Percentiles rank a stretch among this genome's conserved stretches.
Conservation (phyloP, 2,329 filamentous ascomycete species). For the Fusarium clavum region DNA sequence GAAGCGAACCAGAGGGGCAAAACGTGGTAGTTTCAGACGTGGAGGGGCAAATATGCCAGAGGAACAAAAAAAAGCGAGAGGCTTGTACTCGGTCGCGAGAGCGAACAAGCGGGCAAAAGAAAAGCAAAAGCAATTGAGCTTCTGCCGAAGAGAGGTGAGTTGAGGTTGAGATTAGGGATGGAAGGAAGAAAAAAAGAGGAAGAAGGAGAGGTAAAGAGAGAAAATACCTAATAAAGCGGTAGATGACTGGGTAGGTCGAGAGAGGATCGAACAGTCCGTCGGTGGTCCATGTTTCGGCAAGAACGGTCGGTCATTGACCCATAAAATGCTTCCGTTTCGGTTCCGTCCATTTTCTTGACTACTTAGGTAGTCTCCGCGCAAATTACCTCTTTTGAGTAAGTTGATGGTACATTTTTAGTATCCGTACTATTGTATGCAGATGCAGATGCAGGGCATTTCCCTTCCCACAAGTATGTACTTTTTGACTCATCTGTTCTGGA, state of each 20-base stretch:
- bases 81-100: constrained; percentile 27
- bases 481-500: neutral
- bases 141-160: neutral
- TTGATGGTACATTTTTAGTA: constrained; percentile 19
- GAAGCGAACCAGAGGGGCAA: constrained; percentile 33
- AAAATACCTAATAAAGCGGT: constrained; percentile 23
- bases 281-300: constrained; percentile 38
- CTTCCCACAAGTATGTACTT: neutral
- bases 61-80: constrained; percentile 26
- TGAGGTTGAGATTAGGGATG: neutral
- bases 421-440: neutral
- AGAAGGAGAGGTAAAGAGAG: neutral
- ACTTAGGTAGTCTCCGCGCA: constrained; percentile 21
- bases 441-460: constrained; percentile 12
- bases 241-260: constrained; percentile 7
- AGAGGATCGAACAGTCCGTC: constrained; percentile 32
- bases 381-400: constrained; percentile 34
- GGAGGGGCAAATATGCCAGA: constrained; percentile 33
- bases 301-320: constrained; percentile 40
- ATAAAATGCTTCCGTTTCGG: constrained; percentile 41
- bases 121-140: constrained; percentile 31
- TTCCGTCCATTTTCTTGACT: constrained; percentile 32
- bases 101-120: constrained; percentile 29
- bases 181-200: neutral
- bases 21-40: constrained; percentile 15